Percentiles rank a stretch among this genome's conserved stretches.
Evolutionary conservation across 768 basidiomycete species (phyloP).

Genomic region (Calocybe gangraenosa): DNA sequence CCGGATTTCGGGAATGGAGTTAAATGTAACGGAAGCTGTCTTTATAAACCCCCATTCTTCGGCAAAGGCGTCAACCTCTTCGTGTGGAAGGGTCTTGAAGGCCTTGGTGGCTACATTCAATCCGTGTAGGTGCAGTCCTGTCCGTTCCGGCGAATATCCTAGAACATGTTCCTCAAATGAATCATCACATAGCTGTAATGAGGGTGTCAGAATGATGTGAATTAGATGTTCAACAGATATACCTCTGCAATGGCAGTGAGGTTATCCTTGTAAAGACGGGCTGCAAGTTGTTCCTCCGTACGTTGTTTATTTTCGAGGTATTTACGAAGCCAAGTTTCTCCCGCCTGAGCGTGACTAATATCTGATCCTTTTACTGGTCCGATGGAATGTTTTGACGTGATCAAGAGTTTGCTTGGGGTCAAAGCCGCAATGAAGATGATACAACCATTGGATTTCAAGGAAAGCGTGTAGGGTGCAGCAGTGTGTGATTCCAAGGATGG

Average conservation of each 20-base stretch:
- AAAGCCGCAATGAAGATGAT: conserved; percentile 93
- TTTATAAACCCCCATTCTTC: conserved; percentile 88
- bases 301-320: conserved; percentile 60
- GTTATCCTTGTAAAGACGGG: conserved; percentile 70
- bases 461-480: conserved; percentile 73
- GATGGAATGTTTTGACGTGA: conserved; percentile 92
- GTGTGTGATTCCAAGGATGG: conserved; percentile 64
- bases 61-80: conserved; percentile 74
- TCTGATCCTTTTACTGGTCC: conserved; percentile 44
- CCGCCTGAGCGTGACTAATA: conserved; percentile 75
- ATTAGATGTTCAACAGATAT: neutral
- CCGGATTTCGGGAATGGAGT: conserved; percentile 63
- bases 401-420: conserved; percentile 64
- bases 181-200: conserved; percentile 89
- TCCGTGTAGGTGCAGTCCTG: conserved; percentile 92
- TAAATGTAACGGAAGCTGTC: conserved; percentile 56
- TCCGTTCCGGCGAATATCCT: conserved; percentile 71
- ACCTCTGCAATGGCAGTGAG: conserved; percentile 94
- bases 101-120: conserved; percentile 65
- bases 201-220: neutral
- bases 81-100: conserved; percentile 70
- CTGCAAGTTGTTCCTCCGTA: conserved; percentile 73
- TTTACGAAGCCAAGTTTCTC: conserved; percentile 76
- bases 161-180: conserved; percentile 96
- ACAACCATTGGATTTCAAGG: conserved; percentile 94